These are phyloP conservation scores for Tuctoria greenei DNA, from an alignment of 176 grass and related monocot species.

Conservation along the genomic window DNA sequence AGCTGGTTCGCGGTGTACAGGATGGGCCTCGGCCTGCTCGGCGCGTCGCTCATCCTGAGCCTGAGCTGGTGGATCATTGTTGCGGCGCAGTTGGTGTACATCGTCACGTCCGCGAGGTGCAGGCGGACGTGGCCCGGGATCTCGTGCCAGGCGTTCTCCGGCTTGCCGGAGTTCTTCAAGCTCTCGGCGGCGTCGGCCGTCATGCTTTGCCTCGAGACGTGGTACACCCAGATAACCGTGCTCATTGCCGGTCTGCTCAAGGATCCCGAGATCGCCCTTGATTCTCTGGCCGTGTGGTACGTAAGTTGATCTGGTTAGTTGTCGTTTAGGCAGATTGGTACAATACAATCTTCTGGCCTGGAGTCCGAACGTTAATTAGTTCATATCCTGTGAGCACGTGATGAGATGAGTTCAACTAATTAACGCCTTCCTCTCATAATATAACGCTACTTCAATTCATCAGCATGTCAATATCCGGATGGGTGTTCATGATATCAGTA, in stretches of 20 bases:
- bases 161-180: constrained; percentile 40
- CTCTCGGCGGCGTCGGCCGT: constrained; percentile 59
- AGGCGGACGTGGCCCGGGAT: constrained; percentile 54
- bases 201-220: constrained; percentile 83
- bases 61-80: constrained; percentile 68
- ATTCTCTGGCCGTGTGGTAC: constrained; percentile 64
- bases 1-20: constrained; percentile 48
- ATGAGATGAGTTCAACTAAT: no score
- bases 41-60: constrained; percentile 62
- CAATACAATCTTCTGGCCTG: no score
- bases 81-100: constrained; percentile 57
- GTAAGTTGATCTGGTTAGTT: constrained; percentile 4
- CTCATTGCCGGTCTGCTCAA: not conserved
- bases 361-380: no score
- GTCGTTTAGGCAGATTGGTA: no score
- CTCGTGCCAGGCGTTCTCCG: constrained; percentile 51
- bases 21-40: constrained; percentile 46
- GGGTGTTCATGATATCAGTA: constrained; percentile 80
- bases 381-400: no score
- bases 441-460: not conserved
- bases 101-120: constrained; percentile 42
- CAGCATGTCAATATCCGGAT: constrained; percentile 77
- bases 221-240: constrained; percentile 47
- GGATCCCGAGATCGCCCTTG: constrained; percentile 43
- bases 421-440: no score